These are phyloP conservation scores for Coemansia sp. DNA, from an alignment of 192 early-diverging fungal species.

Conservation along the genomic window DNA sequence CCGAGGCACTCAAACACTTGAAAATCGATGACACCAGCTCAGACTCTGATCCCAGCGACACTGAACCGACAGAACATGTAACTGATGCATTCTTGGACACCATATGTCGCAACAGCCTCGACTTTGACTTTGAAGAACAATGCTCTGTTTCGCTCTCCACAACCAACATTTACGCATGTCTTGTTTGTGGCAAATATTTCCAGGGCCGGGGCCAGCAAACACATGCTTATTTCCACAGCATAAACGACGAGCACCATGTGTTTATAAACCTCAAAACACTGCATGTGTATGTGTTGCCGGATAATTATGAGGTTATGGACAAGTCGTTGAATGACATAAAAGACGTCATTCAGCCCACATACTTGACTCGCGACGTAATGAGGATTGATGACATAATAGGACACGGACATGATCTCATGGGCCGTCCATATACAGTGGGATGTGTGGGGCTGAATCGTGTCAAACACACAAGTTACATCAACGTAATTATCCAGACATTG, in stretches of 20 bases:
- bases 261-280: constrained; percentile 89
- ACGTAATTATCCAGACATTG: constrained; percentile 85
- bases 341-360: constrained; percentile 81
- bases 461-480: constrained; percentile 94
- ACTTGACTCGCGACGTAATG: constrained; percentile 65
- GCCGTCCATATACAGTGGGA: constrained; percentile 83
- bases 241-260: constrained; percentile 94
- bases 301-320: constrained; percentile 88
- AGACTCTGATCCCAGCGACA: not conserved
- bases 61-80: constrained; percentile 3
- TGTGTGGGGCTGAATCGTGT: constrained; percentile 94
- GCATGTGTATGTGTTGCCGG: constrained; percentile 79
- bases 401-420: constrained; percentile 75
- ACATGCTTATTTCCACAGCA: constrained; percentile 94
- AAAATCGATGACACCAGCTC: not conserved
- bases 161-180: constrained; percentile 93
- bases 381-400: constrained; percentile 60
- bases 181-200: constrained; percentile 95
- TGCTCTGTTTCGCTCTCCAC: constrained; percentile 94
- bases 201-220: constrained; percentile 89
- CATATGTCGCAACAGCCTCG: constrained; percentile 80
- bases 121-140: constrained; percentile 99
- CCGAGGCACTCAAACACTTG: not conserved
- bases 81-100: constrained; percentile 76
- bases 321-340: constrained; percentile 90